Percentiles rank a stretch among this genome's conserved stretches.
Conservation (phyloP, 140 eudicot species). For the Ambrosia hybrid region DNA sequence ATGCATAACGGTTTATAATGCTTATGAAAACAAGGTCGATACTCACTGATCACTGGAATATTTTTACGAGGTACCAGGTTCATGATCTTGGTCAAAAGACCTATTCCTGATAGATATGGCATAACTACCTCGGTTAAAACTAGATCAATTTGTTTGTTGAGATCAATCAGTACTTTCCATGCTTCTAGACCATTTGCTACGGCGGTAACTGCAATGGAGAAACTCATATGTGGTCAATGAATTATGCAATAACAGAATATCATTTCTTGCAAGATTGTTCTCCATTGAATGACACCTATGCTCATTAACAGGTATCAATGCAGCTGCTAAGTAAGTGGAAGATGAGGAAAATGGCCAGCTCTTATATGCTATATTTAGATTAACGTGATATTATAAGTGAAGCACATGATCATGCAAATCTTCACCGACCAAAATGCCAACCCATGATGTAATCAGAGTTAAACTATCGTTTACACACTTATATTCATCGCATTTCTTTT, state of each 20-base stretch:
- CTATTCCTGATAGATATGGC: conserved; percentile 68
- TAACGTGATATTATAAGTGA: background rate
- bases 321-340: background rate
- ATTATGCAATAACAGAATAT: background rate
- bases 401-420: conserved; percentile 10
- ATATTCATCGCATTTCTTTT: background rate
- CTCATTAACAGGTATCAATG: background rate
- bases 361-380: conserved; percentile 6
- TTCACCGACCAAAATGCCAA: background rate
- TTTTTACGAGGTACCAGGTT: conserved; percentile 55
- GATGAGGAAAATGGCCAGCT: background rate
- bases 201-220: conserved; percentile 54
- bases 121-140: conserved; percentile 70
- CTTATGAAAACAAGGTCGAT: background rate
- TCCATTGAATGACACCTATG: background rate
- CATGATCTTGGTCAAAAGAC: conserved; percentile 60
- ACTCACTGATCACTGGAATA: conserved; percentile 78
- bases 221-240: conserved; percentile 17
- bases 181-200: conserved; percentile 73
- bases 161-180: conserved; percentile 63
- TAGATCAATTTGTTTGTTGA: conserved; percentile 58
- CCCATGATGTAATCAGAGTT: background rate
- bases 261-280: conserved; percentile 7
- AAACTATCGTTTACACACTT: background rate
- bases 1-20: conserved; percentile 4